Evolutionary conservation across 108 stramenopile genomes (phyloP).

Genomic region (Mediolabrus comicus): DNA sequence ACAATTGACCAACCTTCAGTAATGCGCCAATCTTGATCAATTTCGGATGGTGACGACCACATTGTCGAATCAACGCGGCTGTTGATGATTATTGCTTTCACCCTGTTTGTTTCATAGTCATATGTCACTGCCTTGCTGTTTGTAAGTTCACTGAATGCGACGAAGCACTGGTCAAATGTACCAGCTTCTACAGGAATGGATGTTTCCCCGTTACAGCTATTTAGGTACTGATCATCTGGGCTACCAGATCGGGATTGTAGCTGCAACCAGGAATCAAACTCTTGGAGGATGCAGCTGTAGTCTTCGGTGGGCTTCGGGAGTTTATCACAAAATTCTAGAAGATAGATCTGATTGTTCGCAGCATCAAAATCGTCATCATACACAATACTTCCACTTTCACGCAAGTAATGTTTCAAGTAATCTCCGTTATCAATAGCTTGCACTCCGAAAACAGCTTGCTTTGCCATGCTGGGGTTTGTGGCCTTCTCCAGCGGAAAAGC

Average conservation of each 20-base stretch:
- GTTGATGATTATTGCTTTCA: slow-evolving; percentile 21
- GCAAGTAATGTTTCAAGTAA: slow-evolving; percentile 34
- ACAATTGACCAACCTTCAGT: slow-evolving; percentile 45
- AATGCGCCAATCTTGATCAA: slow-evolving; percentile 43
- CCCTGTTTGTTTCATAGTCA: slow-evolving; percentile 26
- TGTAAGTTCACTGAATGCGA: slow-evolving; percentile 25
- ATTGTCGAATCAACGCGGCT: not conserved
- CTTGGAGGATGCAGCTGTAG: slow-evolving; percentile 41
- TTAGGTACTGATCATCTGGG: slow-evolving; percentile 13
- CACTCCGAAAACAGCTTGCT: too few species aligned
- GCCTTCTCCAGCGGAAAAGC: too few species aligned
- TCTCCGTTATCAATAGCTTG: not conserved
- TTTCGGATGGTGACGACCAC: slow-evolving; percentile 28
- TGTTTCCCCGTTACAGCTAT: slow-evolving; percentile 34
- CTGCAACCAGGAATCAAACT: slow-evolving; percentile 46
- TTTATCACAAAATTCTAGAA: slow-evolving; percentile 37
- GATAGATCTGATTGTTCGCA: slow-evolving; percentile 28
- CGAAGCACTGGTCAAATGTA: slow-evolving; percentile 46
- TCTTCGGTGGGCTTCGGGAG: not conserved
- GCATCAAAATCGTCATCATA: slow-evolving; percentile 44
- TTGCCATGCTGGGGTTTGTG: too few species aligned
- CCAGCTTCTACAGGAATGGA: slow-evolving; percentile 31
- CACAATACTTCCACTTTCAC: slow-evolving; percentile 29
- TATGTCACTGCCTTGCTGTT: slow-evolving; percentile 5
- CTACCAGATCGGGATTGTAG: slow-evolving; percentile 5